phyloP scores from a whole-genome alignment of 1,284 basidiomycete species.

The Grifola frondosa region DNA sequence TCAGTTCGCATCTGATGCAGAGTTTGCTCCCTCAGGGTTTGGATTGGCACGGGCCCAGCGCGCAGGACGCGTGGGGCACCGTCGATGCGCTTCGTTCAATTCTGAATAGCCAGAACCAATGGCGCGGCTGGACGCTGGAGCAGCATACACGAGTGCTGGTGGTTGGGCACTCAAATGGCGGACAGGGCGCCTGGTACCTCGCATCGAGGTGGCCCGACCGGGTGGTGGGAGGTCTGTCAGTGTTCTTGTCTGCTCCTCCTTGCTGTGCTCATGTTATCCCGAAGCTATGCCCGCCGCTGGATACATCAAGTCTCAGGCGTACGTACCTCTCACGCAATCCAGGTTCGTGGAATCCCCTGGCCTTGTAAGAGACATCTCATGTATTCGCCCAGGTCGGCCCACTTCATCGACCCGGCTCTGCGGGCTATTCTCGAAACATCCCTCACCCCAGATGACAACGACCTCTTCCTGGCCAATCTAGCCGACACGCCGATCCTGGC shows the following conservation, averaged over 20 bases:
- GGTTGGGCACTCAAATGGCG: conserved; percentile 91
- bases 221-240: conserved; percentile 56
- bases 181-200: conserved; percentile 85
- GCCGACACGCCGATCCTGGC: conserved; percentile 70
- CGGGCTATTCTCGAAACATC: conserved; percentile 71
- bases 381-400: conserved; percentile 49
- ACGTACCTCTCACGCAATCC: conserved; percentile 72
- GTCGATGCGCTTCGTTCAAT: conserved; percentile 54
- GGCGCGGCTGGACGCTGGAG: conserved; percentile 43
- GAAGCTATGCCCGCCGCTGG: conserved; percentile 71
- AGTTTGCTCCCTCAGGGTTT: conserved; percentile 54
- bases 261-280: conserved; percentile 6
- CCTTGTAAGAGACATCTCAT: neutral
- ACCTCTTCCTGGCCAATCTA: conserved; percentile 78
- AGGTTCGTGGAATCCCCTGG: conserved; percentile 35
- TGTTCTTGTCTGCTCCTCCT: neutral
- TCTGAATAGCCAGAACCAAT: conserved; percentile 35
- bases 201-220: conserved; percentile 77
- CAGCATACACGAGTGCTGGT: conserved; percentile 51
- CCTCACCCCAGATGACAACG: conserved; percentile 83
- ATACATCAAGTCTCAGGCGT: conserved; percentile 84
- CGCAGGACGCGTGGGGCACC: conserved; percentile 57
- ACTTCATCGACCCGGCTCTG: conserved; percentile 75
- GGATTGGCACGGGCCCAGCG: conserved; percentile 82
- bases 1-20: neutral